Base-by-base conservation (phyloP, 2,329 filamentous ascomycete species). In the Nigrospora oryzae region DNA sequence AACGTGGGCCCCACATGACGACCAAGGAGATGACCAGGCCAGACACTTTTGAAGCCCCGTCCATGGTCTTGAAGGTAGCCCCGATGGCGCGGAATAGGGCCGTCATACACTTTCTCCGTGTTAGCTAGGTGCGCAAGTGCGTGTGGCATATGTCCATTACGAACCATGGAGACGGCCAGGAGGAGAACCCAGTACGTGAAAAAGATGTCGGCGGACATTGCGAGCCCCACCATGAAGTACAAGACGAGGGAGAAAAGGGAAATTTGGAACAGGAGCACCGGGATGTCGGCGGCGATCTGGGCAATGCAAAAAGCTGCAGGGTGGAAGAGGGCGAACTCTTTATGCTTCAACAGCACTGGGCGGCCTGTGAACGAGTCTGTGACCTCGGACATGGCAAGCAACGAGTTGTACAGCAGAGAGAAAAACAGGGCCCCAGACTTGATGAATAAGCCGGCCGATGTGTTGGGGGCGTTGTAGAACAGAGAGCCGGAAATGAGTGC, bases 281-380 rank as follows among this genome's bases (percentile, higher is more conserved):
- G 78, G 1, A 79, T 59, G 53, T 83, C 60, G 11, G 60, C 55
- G 4, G 56, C 38, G 3, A 55, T 60, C 39, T 61, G 58, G 2
- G 58, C 60, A 7, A 63, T 43, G 11, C 75, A 76, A 49, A 74
- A 78, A 15, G 78, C 77, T 0, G 75, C 67, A 1, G 78, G 78
- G 3, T 75, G 74, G 50, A 84, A 83, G 58, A 85, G 84, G 0
- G 79, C 79, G 51, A 84, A 85, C 13, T 72, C 77, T 55, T 84
- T 84, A 59, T 85, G 81, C 58, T 85, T 85, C 40, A 83, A 60
- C 37, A 86, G 60, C 40, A 86, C 83, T 0, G 80, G 80, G 37
- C 81, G 73, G 30, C 71, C 74, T 36, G 70, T 62, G 49, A 85
- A 86, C 0, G 79, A 71, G 2, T 77, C 61, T 0, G 79, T 77